These are phyloP conservation scores for Phytophthora fragariaefolia DNA, from an alignment of 352 stramenopile genomes.

Conservation along the genomic window DNA sequence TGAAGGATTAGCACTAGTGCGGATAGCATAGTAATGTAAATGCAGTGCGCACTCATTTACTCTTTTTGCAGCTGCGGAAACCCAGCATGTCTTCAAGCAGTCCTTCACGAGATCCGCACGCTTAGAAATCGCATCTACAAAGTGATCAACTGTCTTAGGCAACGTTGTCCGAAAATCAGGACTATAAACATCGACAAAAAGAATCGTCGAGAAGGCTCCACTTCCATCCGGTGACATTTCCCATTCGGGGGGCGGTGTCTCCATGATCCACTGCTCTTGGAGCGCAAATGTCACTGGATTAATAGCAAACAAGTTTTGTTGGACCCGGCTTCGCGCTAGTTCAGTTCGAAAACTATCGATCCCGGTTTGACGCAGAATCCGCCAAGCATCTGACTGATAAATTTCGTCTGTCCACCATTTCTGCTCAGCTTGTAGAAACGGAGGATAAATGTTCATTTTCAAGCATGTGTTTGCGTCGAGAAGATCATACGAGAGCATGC, in stretches of 20 bases:
- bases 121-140: slow-evolving; percentile 82
- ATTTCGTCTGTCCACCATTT: slow-evolving; percentile 88
- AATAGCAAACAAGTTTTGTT: slow-evolving; percentile 68
- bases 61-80: slow-evolving; percentile 69
- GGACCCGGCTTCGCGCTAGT: slow-evolving; percentile 45
- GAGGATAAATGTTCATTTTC: slow-evolving; percentile 84
- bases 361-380: slow-evolving; percentile 81
- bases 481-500: slow-evolving; percentile 91
- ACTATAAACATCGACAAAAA: slow-evolving; percentile 86
- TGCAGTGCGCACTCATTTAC: slow-evolving; percentile 73
- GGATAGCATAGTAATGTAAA: slow-evolving; percentile 36
- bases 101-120: slow-evolving; percentile 87
- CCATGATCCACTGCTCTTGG: slow-evolving; percentile 88
- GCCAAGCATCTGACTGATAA: slow-evolving; percentile 80
- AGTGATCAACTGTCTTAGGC: slow-evolving; percentile 85
- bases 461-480: slow-evolving; percentile 72
- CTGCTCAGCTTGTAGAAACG: slow-evolving; percentile 79
- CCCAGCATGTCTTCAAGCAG: slow-evolving; percentile 84
- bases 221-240: slow-evolving; percentile 54
- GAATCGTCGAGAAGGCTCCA: slow-evolving; percentile 63
- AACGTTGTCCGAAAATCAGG: slow-evolving; percentile 69
- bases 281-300: slow-evolving; percentile 88
- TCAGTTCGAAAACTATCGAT: slow-evolving; percentile 61
- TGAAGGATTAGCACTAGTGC: slow-evolving; percentile 16
- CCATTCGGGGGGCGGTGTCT: slow-evolving; percentile 75